Evolutionary conservation across 768 basidiomycete species (phyloP).

Genomic region (Phylloporus sp.): DNA sequence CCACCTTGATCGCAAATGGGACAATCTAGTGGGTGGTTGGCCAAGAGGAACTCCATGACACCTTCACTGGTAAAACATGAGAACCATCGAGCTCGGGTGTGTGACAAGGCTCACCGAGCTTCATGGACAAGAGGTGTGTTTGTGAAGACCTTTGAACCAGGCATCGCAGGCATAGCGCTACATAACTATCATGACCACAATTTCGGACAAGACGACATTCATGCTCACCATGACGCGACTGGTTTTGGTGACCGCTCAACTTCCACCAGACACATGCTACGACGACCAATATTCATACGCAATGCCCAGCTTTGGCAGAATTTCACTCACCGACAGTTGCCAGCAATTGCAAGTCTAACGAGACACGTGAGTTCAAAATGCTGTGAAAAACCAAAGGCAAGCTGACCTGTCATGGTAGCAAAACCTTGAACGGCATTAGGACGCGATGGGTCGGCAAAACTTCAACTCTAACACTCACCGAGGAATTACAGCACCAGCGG

Average conservation of each 20-base stretch:
- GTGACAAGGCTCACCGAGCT: conserved; percentile 52
- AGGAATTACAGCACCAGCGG: conserved; percentile 76
- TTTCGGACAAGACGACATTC: neutral
- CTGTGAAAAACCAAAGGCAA: neutral
- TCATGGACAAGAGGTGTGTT: conserved; percentile 88
- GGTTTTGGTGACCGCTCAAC: conserved; percentile 95
- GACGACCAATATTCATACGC: conserved; percentile 3
- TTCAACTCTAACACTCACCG: conserved; percentile 43
- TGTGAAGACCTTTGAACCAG: conserved; percentile 86
- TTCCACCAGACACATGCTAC: conserved; percentile 97
- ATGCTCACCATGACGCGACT: conserved; percentile 81
- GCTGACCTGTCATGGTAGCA: conserved; percentile 80
- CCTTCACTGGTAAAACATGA: conserved; percentile 61
- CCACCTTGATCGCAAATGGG: conserved; percentile 99
- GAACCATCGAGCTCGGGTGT: conserved; percentile 1
- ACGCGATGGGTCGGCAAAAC: conserved; percentile 1
- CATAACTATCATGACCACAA: conserved; percentile 1
- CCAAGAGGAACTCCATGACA: conserved; percentile 97
- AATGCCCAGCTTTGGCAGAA: conserved; percentile 2
- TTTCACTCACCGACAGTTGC: conserved; percentile 82
- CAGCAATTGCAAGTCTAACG: conserved; percentile 87
- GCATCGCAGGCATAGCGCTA: conserved; percentile 98
- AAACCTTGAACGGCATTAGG: conserved; percentile 45
- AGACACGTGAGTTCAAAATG: neutral
- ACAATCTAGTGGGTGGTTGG: conserved; percentile 98